Evolutionary conservation across 2,329 filamentous ascomycete species (phyloP).

Genomic region (Zopfia rhizophila): DNA sequence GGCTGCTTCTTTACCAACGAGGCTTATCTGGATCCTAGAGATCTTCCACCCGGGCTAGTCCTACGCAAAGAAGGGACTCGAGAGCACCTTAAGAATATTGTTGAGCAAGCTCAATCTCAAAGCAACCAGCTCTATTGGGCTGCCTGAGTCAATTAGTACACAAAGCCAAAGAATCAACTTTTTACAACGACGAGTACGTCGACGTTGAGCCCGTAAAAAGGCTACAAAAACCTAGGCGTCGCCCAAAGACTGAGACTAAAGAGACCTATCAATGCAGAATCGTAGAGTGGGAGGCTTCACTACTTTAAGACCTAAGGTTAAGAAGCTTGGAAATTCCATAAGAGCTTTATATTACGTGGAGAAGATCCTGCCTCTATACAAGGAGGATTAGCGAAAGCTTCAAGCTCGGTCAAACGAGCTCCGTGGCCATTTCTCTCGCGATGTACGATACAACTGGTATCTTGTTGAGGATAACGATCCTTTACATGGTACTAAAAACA

Average conservation of each 20-base stretch:
- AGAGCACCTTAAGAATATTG: too few relatives aligned
- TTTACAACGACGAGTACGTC: slow-evolving; percentile 17
- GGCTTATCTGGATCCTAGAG: too few relatives aligned
- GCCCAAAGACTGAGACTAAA: background rate
- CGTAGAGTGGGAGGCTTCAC: slow-evolving; percentile 4
- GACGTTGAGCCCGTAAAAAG: slow-evolving; percentile 4
- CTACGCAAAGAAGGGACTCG: too few relatives aligned
- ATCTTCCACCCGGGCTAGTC: too few relatives aligned
- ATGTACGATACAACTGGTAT: slow-evolving; percentile 4
- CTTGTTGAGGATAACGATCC: slow-evolving; percentile 16
- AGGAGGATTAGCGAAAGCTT: background rate
- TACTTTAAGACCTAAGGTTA: background rate
- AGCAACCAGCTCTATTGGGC: too few relatives aligned
- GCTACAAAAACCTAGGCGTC: slow-evolving; percentile 8
- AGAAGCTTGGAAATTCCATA: slow-evolving; percentile 2
- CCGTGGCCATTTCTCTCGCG: too few relatives aligned
- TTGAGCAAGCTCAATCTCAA: too few relatives aligned
- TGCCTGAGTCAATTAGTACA: too few relatives aligned
- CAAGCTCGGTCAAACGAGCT: background rate
- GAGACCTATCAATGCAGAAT: slow-evolving; percentile 2
- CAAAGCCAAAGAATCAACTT: too few relatives aligned
- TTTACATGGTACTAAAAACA: slow-evolving; percentile 9
- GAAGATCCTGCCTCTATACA: slow-evolving; percentile 7
- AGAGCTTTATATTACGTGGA: slow-evolving; percentile 5
- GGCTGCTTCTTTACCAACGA: too few relatives aligned